Base-by-base conservation (phyloP, 2,329 filamentous ascomycete species). In the Pyrenophora seminiperda region DNA sequence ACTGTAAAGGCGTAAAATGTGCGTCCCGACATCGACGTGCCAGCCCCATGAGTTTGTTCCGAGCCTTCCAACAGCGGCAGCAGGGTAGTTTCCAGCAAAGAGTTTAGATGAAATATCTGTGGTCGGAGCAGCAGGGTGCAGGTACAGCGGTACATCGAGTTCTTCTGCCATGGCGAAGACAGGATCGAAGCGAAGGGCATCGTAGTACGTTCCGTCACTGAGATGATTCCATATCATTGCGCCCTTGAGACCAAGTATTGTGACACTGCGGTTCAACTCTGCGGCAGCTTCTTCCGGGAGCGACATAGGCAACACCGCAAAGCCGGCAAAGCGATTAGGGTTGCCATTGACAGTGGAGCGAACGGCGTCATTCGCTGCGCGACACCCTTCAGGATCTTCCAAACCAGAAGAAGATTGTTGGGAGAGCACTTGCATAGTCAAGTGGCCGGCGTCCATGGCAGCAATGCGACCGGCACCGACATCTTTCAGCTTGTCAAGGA, bases 381-480 rank as follows among this genome's bases (percentile, higher is more conserved):
- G 51, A 34, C 54, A 54, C 2, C 41, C 40, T 7, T 41, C 32
- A 10, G 40, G 17, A n/a, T n/a, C 44, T 11, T 51, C 41, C 0
- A 38, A 38, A 0, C 50, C 47, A 1, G 47, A 33, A 1, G 32
- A 32, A 2, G 50, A 54, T 17, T 41, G 41, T 20, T 54, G 50
- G 2, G 54, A 33, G n/a, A 54, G 54, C 1, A 57, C 50, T 46
- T 48, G 43, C 19, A 54, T 27, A 17, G 33, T 41, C 14, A 57
- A 5, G 19, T 49, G 39, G 20, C 44, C 47, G n/a, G 41, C 43
- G 19, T 57, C 38, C 47, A 57, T 57, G 18, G 43, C 44, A 1
- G 54, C 43, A 18, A 54, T 20, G 15, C 54, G 50, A 2, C 43
- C 47, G 2, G 50, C 44, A 11, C 43, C 50, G 4, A 54, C 41